Evolutionary conservation across 257 asterid genomes (phyloP).

Genomic region (Galeopsis tetrahit): DNA sequence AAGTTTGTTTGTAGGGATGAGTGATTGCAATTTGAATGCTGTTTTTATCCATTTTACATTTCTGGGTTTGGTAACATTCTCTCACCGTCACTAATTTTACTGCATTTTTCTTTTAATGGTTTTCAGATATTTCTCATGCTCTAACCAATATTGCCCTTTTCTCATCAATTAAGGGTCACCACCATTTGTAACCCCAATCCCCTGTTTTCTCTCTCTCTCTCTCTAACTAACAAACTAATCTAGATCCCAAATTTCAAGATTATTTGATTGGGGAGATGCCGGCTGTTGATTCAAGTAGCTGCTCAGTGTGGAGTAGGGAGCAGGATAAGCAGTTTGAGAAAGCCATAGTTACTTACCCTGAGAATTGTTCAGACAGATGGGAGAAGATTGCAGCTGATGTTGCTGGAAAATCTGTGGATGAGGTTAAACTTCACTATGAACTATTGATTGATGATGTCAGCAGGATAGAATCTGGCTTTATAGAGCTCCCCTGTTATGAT

Average conservation of each 20-base stretch:
- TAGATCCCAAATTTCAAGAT: slow-evolving; percentile 42
- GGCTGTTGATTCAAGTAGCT: slow-evolving; percentile 59
- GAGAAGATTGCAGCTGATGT: slow-evolving; percentile 83
- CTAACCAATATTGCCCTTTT: slow-evolving; percentile 45
- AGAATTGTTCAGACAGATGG: slow-evolving; percentile 75
- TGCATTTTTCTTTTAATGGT: slow-evolving; percentile 36
- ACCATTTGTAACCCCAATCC: slow-evolving; percentile 41
- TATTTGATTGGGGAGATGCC: slow-evolving; percentile 53
- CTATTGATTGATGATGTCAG: slow-evolving; percentile 75
- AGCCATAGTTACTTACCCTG: slow-evolving; percentile 77
- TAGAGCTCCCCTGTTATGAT: slow-evolving; percentile 71
- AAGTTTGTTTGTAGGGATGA: slow-evolving; percentile 50
- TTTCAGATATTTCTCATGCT: slow-evolving; percentile 73
- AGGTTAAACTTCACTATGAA: slow-evolving; percentile 74
- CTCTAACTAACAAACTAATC: background rate
- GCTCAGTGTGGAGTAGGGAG: slow-evolving; percentile 80
- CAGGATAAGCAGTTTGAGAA: slow-evolving; percentile 80
- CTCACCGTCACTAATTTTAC: slow-evolving; percentile 41
- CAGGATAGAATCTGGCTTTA: slow-evolving; percentile 74
- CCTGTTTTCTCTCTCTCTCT: slow-evolving; percentile 26
- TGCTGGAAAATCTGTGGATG: slow-evolving; percentile 76
- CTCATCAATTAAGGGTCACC: slow-evolving; percentile 53
- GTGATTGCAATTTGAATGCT: slow-evolving; percentile 48
- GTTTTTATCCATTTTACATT: slow-evolving; percentile 45
- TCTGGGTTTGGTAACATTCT: slow-evolving; percentile 46